Base-by-base conservation (phyloP, 192 early-diverging fungal genomes). In the Mortierella hygrophila region DNA sequence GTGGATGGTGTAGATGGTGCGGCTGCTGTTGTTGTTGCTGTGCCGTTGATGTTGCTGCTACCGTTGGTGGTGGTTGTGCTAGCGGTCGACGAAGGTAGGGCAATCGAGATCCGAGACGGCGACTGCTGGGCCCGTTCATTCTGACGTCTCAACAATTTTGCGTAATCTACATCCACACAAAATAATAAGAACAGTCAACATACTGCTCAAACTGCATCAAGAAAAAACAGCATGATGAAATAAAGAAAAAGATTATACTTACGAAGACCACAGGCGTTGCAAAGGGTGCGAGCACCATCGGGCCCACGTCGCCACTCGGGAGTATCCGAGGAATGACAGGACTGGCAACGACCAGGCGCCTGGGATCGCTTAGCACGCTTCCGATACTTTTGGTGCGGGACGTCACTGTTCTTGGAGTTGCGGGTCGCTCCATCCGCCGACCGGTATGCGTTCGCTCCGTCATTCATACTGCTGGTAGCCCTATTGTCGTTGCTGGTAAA, bases 301-400 rank as follows among this genome's bases (percentile, higher is more conserved):
- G 97, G 97, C 13, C 98, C 97, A 21, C 98, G 94, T 42, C 98
- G 91, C 98, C 98, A 99, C 86, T 98, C 97, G 42, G 97, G 97
- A 0, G 97, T 98, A 82, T 96, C 96, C 6, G 94, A 95, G 69
- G 94, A 95, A 74, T 95, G 92, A 79, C 98, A 99, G 15, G 93
- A 94, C 40, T 93, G 92, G 76, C 95, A 95, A 20, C 93, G 85
- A 42, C 93, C 93, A 63, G 94, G 93, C 54, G 92, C 91, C 8
- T 94, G 91, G 4, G 94, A 88, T 32, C 92, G 88, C 78, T 92
- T 92, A 70, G 83, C 83, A 8, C 83, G 74, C 46, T 85, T 85
- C 1, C 78, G 74, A 26, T 85, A 85, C 78, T 85, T 85, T 69
- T 85, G 83, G 38, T 78, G 79, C 0, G 73, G 72, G 10, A 47